These are phyloP conservation scores for Pestalotiopsis sp. DNA, from an alignment of 2,329 filamentous ascomycete genomes.

Conservation along the genomic window DNA sequence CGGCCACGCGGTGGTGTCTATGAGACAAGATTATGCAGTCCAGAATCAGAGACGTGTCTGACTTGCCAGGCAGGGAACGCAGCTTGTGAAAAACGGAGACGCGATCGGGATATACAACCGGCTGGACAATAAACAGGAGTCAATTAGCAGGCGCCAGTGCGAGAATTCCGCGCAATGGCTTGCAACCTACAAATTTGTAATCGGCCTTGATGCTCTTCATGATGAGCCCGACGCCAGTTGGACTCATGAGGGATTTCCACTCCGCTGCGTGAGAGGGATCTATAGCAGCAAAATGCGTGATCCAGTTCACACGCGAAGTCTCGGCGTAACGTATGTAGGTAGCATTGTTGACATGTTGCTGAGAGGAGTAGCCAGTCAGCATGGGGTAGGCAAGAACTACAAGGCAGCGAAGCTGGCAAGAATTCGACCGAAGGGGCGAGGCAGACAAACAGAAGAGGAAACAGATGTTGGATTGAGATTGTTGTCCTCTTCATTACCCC, in stretches of 20 bases:
- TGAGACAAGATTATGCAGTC: conserved; percentile 75
- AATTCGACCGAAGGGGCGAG: neutral
- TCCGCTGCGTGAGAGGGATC: conserved; percentile 62
- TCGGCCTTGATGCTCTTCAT: conserved; percentile 79
- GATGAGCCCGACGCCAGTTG: conserved; percentile 72
- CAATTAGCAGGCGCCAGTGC: neutral
- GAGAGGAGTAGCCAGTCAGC: neutral
- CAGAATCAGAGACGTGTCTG: conserved; percentile 55
- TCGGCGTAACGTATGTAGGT: conserved; percentile 85
- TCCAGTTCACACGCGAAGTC: conserved; percentile 78
- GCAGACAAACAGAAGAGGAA: neutral
- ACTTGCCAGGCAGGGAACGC: conserved; percentile 47
- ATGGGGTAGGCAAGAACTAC: neutral
- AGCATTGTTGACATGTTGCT: conserved; percentile 86
- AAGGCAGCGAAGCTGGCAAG: neutral
- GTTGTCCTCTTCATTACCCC: too few relatives aligned
- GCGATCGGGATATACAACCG: conserved; percentile 81
- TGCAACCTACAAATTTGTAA: conserved; percentile 77
- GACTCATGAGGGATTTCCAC: conserved; percentile 73
- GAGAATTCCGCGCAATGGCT: neutral
- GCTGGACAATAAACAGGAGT: conserved; percentile 49
- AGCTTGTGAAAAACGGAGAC: conserved; percentile 86
- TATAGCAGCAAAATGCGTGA: conserved; percentile 67
- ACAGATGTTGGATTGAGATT: neutral
- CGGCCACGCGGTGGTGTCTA: conserved; percentile 70